Conservation (phyloP, 108 stramenopile species). For the Aurantiochytrium sp. region DNA sequence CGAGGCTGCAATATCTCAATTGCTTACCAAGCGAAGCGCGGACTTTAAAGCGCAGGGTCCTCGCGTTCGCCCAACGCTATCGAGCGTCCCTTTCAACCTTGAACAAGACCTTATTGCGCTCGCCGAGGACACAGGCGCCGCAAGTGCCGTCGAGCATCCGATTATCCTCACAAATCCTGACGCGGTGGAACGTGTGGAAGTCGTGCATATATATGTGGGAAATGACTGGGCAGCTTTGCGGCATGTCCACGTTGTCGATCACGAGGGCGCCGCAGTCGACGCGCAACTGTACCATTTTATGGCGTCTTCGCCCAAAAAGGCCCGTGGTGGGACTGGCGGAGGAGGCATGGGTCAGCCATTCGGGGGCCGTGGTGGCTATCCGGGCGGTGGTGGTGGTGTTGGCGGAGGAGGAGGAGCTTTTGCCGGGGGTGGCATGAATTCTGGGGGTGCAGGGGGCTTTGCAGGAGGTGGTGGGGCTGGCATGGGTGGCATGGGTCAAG, state of each 20-base stretch:
- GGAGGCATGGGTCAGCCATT: too few relatives aligned
- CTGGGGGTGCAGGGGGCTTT: neutral
- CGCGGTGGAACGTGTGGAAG: neutral
- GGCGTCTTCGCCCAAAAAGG: neutral
- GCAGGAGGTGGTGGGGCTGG: neutral
- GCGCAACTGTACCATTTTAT: neutral
- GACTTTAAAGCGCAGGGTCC: constrained; percentile 9
- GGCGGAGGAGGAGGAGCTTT: too few relatives aligned
- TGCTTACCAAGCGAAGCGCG: neutral
- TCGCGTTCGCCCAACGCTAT: neutral
- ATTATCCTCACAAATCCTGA: neutral
- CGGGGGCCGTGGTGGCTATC: too few relatives aligned
- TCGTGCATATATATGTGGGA: neutral
- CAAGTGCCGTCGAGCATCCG: neutral
- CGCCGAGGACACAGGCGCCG: neutral
- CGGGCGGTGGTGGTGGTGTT: too few relatives aligned
- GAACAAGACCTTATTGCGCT: neutral
- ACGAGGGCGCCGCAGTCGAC: neutral
- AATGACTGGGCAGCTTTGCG: neutral
- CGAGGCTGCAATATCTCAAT: neutral
- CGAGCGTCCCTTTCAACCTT: neutral
- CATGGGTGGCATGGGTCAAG: neutral
- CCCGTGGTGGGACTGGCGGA: neutral
- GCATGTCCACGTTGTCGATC: neutral
- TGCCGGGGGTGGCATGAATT: neutral